A percentile compares a stretch with the other conserved stretches of the same genome.
phyloP scores from a whole-genome alignment of 2,329 filamentous ascomycete species.

The Zymoseptoria ardabiliae region DNA sequence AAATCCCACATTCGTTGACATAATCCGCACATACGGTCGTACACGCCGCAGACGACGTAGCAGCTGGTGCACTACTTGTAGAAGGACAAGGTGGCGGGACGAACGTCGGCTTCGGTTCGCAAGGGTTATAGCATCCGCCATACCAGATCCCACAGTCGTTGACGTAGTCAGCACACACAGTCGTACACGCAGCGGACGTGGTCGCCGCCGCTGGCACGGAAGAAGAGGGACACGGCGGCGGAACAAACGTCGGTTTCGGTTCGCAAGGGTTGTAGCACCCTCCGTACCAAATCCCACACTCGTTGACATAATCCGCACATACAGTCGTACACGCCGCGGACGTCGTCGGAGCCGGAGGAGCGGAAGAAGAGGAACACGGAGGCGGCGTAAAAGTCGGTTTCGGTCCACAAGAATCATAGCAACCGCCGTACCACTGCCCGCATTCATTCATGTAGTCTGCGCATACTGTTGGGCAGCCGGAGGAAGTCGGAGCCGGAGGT shows the following conservation, averaged over 20 bases:
- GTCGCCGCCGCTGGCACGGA: neutral
- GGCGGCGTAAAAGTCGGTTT: neutral
- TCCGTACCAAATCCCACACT: conserved; percentile 1
- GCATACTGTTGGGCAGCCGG: neutral
- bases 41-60: too few species aligned
- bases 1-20: neutral
- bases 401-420: neutral
- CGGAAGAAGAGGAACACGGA: neutral
- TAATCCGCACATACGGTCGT: neutral
- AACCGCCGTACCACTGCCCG: neutral
- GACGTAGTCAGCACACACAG: neutral
- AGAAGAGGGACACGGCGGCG: neutral
- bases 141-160: neutral
- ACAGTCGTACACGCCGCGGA: neutral
- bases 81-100: neutral
- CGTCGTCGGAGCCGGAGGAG: neutral
- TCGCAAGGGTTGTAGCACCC: conserved; percentile 1
- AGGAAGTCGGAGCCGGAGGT: neutral
- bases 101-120: neutral
- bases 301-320: conserved; percentile 3
- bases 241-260: neutral
- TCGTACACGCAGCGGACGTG: neutral
- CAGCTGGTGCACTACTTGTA: too few species aligned
- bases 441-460: neutral
- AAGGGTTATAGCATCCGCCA: neutral